Base-by-base conservation (phyloP, 2,329 filamentous ascomycete genomes). In the Ceratocystis albifundus region DNA sequence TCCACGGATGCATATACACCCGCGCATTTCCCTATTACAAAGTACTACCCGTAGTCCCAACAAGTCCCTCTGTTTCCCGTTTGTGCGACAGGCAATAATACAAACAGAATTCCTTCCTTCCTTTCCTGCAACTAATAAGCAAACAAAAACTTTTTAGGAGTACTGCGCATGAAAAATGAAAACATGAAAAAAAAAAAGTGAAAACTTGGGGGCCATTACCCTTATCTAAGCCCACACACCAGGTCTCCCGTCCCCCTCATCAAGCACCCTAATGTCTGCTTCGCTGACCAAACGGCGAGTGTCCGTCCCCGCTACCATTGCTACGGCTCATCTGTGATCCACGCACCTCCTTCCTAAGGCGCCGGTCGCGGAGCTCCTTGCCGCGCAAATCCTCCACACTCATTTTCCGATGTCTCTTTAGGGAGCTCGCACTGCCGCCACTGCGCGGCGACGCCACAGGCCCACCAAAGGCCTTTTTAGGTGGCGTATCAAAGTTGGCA, bases 291-390 rank as follows among this genome's bases (percentile, higher is more conserved):
- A 59, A 59, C 2, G 55, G 55, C 36, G 71, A 64, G 17, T 61
- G n/a, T 30, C 55, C 55, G 28, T 25, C 36, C 3, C 66, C n/a
- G 64, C 62, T 20, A 41, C 48, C 50, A 7, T 53, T 17, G 46
- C 63, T 48, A 10, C 66, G 64, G 61, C 53, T 68, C 64, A 65
- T 59, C 61, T 65, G 64, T 15, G 63, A 62, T 17, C 63, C 59
- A n/a, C 63, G 64, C 64, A 89, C 79, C 66, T 87, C 83, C 73
- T 86, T 87, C 73, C 84, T 84, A 71, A 83, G 81, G 57, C 84
- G 78, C 72, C 82, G 80, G 53, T 84, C 82, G 6, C 83, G 81
- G 20, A 86, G 74, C 69, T 83, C 78, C 69, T 80, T 77, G 5
- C 75, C 64, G 28, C 61, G 61, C 7, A 62, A 30, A 45, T 68